Evolutionary conservation across 2,329 filamentous ascomycete genomes (phyloP).

Genomic region (Cercospora brassicicola): DNA sequence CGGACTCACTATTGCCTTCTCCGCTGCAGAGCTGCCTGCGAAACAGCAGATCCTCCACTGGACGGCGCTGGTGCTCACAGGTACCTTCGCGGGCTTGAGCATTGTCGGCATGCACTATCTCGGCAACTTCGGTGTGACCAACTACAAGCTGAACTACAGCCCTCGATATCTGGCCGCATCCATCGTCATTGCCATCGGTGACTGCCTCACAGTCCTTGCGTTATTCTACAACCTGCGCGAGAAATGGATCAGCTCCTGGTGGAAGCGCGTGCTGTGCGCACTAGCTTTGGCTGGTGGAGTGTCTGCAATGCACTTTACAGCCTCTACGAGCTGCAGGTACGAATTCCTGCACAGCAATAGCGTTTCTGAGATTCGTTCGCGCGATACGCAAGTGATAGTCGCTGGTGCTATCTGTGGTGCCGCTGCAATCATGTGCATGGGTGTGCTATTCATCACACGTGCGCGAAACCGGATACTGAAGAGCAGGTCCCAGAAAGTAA

Average conservation of each 20-base stretch:
- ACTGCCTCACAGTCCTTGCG: constrained; percentile 67
- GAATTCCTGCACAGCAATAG: constrained; percentile 53
- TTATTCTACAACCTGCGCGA: constrained; percentile 77
- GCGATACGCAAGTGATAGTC: constrained; percentile 69
- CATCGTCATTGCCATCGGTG: constrained; percentile 68
- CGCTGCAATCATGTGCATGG: constrained; percentile 41
- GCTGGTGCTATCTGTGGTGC: constrained; percentile 63
- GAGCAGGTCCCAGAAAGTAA: constrained; percentile 55
- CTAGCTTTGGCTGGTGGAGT: constrained; percentile 70
- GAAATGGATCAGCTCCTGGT: constrained; percentile 75
- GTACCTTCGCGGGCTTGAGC: constrained; percentile 68
- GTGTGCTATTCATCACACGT: constrained; percentile 42
- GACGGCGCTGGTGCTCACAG: constrained; percentile 54
- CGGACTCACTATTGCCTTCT: constrained; percentile 71
- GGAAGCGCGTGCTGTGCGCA: constrained; percentile 68
- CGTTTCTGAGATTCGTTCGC: constrained; percentile 45
- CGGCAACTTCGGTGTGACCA: constrained; percentile 77
- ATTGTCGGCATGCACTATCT: constrained; percentile 87
- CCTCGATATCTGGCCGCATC: constrained; percentile 64
- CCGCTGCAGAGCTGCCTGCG: constrained; percentile 57
- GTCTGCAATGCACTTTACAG: constrained; percentile 89
- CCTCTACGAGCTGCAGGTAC: constrained; percentile 69
- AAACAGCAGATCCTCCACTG: constrained; percentile 35
- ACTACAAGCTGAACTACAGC: constrained; percentile 68
- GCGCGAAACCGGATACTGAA: constrained; percentile 41